Percentiles rank a stretch among this genome's conserved stretches.
phyloP scores from a whole-genome alignment of 2,329 filamentous ascomycete genomes.

The Tympanopsis confertula region DNA sequence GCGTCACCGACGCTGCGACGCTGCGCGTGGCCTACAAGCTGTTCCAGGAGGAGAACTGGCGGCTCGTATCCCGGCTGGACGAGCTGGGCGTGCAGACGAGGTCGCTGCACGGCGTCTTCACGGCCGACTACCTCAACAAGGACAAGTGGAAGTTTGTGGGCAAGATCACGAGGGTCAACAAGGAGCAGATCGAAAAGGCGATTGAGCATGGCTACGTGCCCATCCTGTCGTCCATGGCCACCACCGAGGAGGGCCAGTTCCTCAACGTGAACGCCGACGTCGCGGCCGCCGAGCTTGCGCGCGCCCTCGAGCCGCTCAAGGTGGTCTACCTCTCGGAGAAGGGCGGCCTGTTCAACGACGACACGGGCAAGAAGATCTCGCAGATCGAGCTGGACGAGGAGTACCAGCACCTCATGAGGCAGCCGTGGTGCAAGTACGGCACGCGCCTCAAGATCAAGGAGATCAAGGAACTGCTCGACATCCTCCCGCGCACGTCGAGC shows the following conservation, averaged over 20 bases:
- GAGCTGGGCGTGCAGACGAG: constrained; percentile 79
- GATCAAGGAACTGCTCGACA: constrained; percentile 84
- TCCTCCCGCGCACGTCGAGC: constrained; percentile 79
- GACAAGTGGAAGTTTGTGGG: constrained; percentile 93
- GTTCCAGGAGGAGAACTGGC: constrained; percentile 90
- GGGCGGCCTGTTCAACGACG: constrained; percentile 86
- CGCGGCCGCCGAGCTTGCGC: constrained; percentile 83
- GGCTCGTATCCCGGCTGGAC: constrained; percentile 80
- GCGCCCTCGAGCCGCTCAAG: constrained; percentile 82
- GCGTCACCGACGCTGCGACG: constrained; percentile 91
- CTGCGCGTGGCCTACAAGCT: constrained; percentile 80
- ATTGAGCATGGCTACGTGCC: constrained; percentile 86
- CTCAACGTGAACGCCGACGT: constrained; percentile 98
- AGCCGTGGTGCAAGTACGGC: constrained; percentile 90
- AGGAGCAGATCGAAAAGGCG: constrained; percentile 76
- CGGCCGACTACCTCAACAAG: constrained; percentile 88
- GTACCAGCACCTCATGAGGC: constrained; percentile 81
- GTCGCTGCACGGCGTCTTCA: constrained; percentile 79
- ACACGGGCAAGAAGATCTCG: constrained; percentile 89
- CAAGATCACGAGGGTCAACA: constrained; percentile 89
- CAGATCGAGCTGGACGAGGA: constrained; percentile 96
- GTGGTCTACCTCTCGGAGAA: constrained; percentile 98
- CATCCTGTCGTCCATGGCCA: constrained; percentile 91
- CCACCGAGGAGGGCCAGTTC: constrained; percentile 80
- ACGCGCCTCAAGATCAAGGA: constrained; percentile 95